Percentiles rank a stretch among this genome's conserved stretches.
phyloP scores from a whole-genome alignment of 129 eudicot genomes.

The Escallonia rubra region DNA sequence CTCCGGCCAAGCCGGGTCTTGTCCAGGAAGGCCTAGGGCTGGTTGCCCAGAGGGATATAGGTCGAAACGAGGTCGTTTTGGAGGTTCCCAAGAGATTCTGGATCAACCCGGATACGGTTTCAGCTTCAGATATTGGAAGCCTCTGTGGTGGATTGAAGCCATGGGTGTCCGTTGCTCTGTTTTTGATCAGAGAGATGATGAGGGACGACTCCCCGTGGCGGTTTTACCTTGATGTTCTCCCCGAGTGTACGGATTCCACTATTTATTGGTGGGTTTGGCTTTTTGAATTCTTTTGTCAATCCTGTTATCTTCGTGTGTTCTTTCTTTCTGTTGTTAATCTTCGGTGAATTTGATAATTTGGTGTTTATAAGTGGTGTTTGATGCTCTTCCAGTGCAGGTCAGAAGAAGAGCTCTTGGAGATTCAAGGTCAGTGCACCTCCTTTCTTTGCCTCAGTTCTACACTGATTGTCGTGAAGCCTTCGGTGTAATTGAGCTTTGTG shows the following conservation, averaged over 20 bases:
- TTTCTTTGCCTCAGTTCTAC: neutral
- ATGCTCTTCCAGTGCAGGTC: constrained; percentile 92
- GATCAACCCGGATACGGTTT: constrained; percentile 84
- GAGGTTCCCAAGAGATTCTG: constrained; percentile 89
- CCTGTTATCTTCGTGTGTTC: neutral
- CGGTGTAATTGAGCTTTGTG: too few species aligned
- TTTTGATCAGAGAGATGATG: constrained; percentile 66
- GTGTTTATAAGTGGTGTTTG: constrained; percentile 30
- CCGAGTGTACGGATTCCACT: constrained; percentile 79
- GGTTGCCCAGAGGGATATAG: constrained; percentile 68
- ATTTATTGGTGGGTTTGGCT: constrained; percentile 78
- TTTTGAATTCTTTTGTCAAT: neutral
- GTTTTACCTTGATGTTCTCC: constrained; percentile 66
- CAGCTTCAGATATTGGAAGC: constrained; percentile 71
- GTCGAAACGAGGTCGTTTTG: constrained; percentile 80
- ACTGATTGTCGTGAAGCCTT: too few species aligned
- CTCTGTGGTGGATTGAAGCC: constrained; percentile 87
- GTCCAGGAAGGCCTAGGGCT: constrained; percentile 83
- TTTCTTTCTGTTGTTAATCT: constrained; percentile 1
- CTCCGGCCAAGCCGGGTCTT: constrained; percentile 73
- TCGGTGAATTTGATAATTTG: neutral
- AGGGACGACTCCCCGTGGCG: constrained; percentile 56
- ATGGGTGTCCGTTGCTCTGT: constrained; percentile 87
- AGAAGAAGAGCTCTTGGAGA: constrained; percentile 91
- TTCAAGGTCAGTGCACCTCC: constrained; percentile 61